Base-by-base conservation (phyloP, 116 monocot genomes). In the Phalaenopsis hybrid region DNA sequence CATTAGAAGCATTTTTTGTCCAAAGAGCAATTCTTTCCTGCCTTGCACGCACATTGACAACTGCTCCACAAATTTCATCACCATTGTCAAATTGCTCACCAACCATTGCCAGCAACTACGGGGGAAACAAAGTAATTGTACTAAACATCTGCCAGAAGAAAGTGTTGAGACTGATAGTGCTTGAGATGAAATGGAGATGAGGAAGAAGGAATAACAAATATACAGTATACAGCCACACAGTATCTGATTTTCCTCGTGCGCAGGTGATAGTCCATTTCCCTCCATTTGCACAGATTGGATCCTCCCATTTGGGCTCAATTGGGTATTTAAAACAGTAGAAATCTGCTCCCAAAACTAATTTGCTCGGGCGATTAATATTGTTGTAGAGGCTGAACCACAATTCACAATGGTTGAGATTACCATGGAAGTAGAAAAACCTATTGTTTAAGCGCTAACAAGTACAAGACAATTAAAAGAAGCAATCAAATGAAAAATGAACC, bases 271-370 rank as follows among this genome's bases (percentile, higher is more conserved):
- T 94, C 94, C 94, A 94, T 77, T 87, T 92, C 37, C 94, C 94
- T 58, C 94, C 94, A 86, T 90, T 86, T 17, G 90, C 85, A 86
- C 94, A 94, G 65, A 91, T 43, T 59, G 94, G 94, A 59, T 94
- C 94, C 81, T 94, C 94, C 94, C 94, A 94, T 81, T 87, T 89
- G 63, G 94, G 94, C 63, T 86, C 91, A 74, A 94, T 94, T 33
- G 85, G 89, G 63, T 87, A 0, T 79, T 94, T 94, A 73, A 94
- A 94, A 68, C 91, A 94, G 85, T 94, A 81, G n/a, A 94, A 92
- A 82, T 94, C 94, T 85, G 92, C 88, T 88, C 91, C 91, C 17
- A 69, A 50, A 57, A 73, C 80, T 85, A 94, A 76, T 82, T 90
- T 89, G 81, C 94, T 89, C 79, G 94, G 94, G 21, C 80, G 87